Base-by-base conservation (phyloP, 108 stramenopile species). In the Cyclotella cryptica region DNA sequence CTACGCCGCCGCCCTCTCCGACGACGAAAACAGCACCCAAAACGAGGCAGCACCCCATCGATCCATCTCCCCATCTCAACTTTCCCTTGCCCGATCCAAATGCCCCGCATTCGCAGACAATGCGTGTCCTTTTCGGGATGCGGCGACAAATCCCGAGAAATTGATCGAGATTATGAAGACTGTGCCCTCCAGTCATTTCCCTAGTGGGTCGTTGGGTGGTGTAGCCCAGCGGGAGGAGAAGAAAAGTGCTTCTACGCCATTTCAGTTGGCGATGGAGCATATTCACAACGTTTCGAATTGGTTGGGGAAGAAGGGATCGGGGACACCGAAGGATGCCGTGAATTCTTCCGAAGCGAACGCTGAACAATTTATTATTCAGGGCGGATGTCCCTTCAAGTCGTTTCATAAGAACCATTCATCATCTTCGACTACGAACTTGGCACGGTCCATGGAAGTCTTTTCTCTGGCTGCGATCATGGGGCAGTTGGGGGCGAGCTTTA, bases 381-480 rank as follows among this genome's bases (percentile, higher is more conserved):
- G 57, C 14, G 74, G 69, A 65, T 89, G 88, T 74, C 88, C 88
- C 1, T 86, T 89, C 59, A 80, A 83, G 47, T 55, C 51, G 6
- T 73, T 59, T 42, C 66, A 81, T 51, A 69, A 69, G 43, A 54
- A 71, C 11, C 77, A 75, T 47, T 76, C 79, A 18, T 86, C 84
- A 40, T 62, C 53, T 1, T 58, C 71, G n/a, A 27, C n/a, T 5
- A 44, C 21, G 59, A 65, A 64, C 46, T 66, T 83, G 51, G 72
- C 46, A 30, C 41, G 47, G 35, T 84, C 87, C 41, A 61, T 93
- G 79, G 92, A 90, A 71, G 84, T 85, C 17, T 84, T 73, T 49
- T 93, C 92, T 5, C 47, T 93, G 15, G 71, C 88, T 10, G 80
- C 88, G n/a, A 86, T 90, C 46, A 88, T 92, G 86, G 88, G 78